Evolutionary conservation across 1,139 yeast genomes (phyloP).

Genomic region (Protomyces gravidus): DNA sequence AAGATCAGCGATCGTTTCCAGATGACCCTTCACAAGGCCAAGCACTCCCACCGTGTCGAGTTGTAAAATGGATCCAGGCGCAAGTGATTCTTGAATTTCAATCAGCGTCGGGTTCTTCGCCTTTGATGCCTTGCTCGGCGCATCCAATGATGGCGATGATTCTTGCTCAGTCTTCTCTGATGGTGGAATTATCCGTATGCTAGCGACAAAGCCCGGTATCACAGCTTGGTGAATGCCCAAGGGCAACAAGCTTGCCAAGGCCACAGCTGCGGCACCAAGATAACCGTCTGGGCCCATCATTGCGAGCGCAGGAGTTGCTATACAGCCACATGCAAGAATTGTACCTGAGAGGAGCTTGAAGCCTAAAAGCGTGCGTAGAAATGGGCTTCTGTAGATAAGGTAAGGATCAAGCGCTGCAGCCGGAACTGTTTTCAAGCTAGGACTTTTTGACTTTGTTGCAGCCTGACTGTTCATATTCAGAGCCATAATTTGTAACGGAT

Average conservation of each 20-base stretch:
- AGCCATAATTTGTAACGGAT: too few species aligned
- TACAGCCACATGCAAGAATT: slow-evolving; percentile 13
- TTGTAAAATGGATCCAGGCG: background rate
- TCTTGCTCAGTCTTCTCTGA: background rate
- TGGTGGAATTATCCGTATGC: slow-evolving; percentile 6
- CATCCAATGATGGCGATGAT: background rate
- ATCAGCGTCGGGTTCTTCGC: slow-evolving; percentile 6
- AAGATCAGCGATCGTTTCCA: slow-evolving; percentile 7
- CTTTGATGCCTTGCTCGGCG: background rate
- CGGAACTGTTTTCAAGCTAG: background rate
- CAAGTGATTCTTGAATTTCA: slow-evolving; percentile 9
- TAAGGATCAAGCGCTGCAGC: slow-evolving; percentile 6
- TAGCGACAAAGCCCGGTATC: slow-evolving; percentile 16
- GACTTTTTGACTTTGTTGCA: background rate
- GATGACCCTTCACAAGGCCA: background rate
- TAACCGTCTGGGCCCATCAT: slow-evolving; percentile 3
- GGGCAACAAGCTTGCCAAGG: slow-evolving; percentile 11
- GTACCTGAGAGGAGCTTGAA: slow-evolving; percentile 16
- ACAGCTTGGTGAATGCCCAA: slow-evolving; percentile 10
- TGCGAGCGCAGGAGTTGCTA: slow-evolving; percentile 16
- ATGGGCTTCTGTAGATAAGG: slow-evolving; percentile 21
- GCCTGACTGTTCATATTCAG: too few species aligned
- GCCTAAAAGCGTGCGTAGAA: slow-evolving; percentile 16
- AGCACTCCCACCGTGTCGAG: slow-evolving; percentile 10
- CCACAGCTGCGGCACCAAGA: slow-evolving; percentile 7